Percentiles rank a stretch among this genome's conserved stretches.
Conservation (phyloP, 371 early-diverging fungal genomes). For the Mortierella sp. region DNA sequence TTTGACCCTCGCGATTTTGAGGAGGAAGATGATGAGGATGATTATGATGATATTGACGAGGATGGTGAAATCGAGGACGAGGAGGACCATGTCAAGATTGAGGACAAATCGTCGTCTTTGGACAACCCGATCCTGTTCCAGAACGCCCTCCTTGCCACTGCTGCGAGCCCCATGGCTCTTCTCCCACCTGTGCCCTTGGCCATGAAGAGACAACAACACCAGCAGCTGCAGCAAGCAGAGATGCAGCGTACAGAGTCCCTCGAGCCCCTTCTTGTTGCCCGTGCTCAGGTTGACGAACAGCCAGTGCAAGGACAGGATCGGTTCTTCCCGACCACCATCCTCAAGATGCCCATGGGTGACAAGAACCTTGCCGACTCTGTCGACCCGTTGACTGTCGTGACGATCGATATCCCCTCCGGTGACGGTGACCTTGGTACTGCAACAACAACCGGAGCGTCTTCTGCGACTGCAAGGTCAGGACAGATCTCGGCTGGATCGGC, state of each 20-base stretch:
- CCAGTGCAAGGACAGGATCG: background rate
- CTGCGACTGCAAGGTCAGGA: background rate
- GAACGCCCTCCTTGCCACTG: background rate
- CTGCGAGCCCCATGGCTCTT: background rate
- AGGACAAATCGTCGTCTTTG: background rate
- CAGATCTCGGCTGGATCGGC: slow-evolving; percentile 10
- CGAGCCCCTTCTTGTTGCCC: background rate
- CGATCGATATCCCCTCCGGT: background rate
- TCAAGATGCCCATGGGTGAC: slow-evolving; percentile 5
- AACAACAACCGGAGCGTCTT: no score
- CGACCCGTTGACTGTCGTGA: background rate
- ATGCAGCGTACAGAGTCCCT: background rate
- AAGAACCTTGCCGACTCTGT: background rate
- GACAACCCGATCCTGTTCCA: background rate
- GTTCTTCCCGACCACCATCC: background rate
- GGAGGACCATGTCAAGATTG: background rate
- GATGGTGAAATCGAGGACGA: slow-evolving; percentile 1
- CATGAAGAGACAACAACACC: background rate
- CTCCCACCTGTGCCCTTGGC: background rate
- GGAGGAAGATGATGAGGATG: slow-evolving; percentile 13
- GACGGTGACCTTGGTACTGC: background rate
- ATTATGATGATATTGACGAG: background rate
- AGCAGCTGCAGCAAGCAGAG: background rate
- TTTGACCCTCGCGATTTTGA: slow-evolving; percentile 18
- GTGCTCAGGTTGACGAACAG: background rate